phyloP scores from a whole-genome alignment of 257 asterid genomes.

The Catharanthus roseus region DNA sequence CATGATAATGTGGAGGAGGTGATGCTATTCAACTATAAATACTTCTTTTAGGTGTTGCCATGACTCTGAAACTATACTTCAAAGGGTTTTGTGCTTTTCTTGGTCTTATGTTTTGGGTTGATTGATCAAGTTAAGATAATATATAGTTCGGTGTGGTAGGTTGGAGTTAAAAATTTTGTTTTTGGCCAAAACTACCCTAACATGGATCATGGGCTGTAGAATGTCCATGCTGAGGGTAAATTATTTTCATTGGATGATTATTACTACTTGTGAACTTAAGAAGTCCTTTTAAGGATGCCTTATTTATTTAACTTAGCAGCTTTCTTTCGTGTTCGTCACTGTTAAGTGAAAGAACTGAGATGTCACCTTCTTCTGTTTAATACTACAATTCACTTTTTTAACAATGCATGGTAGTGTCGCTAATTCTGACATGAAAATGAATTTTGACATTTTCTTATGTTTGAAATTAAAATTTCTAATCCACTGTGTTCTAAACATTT shows the following conservation, averaged over 20 bases:
- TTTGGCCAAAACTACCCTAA: conserved; percentile 3
- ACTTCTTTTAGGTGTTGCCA: conserved; percentile 25
- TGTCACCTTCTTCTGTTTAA: too few relatives aligned
- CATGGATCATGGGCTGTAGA: background rate
- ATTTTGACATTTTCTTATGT: too few relatives aligned
- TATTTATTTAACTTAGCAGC: too few relatives aligned
- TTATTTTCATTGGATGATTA: background rate
- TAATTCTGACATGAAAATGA: too few relatives aligned
- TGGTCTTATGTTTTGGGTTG: conserved; percentile 29
- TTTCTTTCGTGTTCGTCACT: too few relatives aligned
- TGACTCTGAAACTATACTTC: conserved; percentile 26
- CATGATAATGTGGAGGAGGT: conserved; percentile 27
- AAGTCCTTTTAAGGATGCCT: too few relatives aligned
- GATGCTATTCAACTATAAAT: conserved; percentile 19
- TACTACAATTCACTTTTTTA: too few relatives aligned
- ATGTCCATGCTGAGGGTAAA: conserved; percentile 7
- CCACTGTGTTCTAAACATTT: too few relatives aligned
- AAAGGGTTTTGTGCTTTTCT: conserved; percentile 27
- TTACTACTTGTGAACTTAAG: background rate
- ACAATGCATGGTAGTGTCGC: too few relatives aligned
- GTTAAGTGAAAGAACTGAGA: too few relatives aligned
- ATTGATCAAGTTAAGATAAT: conserved; percentile 14
- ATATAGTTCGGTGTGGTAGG: conserved; percentile 26
- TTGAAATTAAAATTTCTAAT: too few relatives aligned
- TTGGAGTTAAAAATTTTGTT: conserved; percentile 13